Percentiles rank a stretch among this genome's conserved stretches.
Evolutionary conservation across 2,329 filamentous ascomycete species (phyloP).

Genomic region (Trichoderma oligosporum): DNA sequence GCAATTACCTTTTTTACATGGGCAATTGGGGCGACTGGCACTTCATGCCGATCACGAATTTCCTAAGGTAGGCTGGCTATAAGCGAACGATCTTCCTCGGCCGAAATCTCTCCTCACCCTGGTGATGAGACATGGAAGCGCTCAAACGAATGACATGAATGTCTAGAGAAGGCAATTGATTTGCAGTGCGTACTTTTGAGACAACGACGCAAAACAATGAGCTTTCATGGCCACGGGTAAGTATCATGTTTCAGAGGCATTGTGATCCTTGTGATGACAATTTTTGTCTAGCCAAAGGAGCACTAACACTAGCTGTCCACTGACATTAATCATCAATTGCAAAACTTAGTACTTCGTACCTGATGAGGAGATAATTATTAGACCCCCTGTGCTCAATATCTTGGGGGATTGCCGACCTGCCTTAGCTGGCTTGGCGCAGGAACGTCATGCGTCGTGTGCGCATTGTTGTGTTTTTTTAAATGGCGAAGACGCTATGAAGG

Average conservation of each 20-base stretch:
- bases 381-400: neutral
- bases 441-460: neutral
- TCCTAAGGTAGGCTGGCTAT: neutral
- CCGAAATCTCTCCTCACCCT: neutral
- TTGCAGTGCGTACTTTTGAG: neutral
- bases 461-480: neutral
- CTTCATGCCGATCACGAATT: conserved; percentile 1
- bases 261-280: no score
- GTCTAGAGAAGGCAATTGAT: conserved; percentile 1
- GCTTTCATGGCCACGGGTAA: no score
- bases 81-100: conserved; percentile 8
- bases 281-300: no score
- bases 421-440: neutral
- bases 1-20: neutral
- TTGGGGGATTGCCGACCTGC: neutral
- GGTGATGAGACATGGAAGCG: conserved; percentile 12
- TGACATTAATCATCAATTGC: no score
- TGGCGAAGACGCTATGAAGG: no score
- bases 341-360: no score
- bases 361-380: no score
- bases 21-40: no score
- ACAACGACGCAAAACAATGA: conserved; percentile 8
- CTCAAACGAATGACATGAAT: neutral
- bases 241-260: no score
- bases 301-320: no score